Conservation (phyloP, 1,284 basidiomycete genomes). For the Microbotryomycetes sp. region DNA sequence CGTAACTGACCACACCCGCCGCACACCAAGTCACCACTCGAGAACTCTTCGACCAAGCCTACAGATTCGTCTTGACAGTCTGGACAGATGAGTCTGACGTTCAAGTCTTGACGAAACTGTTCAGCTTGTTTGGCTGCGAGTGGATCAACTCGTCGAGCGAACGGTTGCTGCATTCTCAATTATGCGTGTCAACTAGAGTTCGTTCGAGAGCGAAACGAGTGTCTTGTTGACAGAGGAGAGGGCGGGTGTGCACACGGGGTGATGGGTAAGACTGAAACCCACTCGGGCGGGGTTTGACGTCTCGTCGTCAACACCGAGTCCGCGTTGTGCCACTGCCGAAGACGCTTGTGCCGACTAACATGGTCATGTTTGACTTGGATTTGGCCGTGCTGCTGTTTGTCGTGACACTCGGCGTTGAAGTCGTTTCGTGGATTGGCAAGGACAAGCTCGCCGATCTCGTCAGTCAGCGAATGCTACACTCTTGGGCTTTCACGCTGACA, state of each 20-base stretch:
- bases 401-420: conserved; percentile 70
- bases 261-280: too few relatives aligned
- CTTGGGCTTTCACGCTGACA: neutral
- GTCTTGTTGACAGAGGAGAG: too few relatives aligned
- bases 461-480: conserved; percentile 40
- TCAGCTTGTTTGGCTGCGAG: conserved; percentile 8
- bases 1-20: conserved; percentile 74
- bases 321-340: neutral
- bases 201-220: too few relatives aligned
- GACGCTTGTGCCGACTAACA: neutral
- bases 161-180: conserved; percentile 18
- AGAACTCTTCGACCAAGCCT: conserved; percentile 94
- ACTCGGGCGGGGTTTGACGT: neutral
- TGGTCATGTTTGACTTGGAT: conserved; percentile 35
- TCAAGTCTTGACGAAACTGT: conserved; percentile 57
- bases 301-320: neutral
- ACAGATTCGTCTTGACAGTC: conserved; percentile 89
- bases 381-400: conserved; percentile 72
- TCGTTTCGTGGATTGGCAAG: conserved; percentile 80
- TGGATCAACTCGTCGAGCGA: conserved; percentile 28
- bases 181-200: too few relatives aligned
- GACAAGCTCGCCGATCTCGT: conserved; percentile 71
- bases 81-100: conserved; percentile 85
- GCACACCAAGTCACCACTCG: conserved; percentile 95
- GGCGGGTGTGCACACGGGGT: too few relatives aligned